Evolutionary conservation across 2,329 filamentous ascomycete genomes (phyloP).

Genomic region (Cordyceps pruinosa): DNA sequence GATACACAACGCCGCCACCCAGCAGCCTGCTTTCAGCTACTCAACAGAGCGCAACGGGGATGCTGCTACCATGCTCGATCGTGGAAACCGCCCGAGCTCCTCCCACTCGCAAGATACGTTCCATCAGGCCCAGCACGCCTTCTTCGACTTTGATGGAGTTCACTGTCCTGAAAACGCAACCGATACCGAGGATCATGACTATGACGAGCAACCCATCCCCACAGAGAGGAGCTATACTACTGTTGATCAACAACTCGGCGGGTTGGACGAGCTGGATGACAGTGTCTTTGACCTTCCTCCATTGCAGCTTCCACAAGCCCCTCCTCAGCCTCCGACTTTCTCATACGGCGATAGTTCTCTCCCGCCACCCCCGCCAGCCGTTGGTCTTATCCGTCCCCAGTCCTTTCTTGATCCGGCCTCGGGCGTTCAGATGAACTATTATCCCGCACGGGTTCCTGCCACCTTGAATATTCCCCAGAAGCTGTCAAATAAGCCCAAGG

Average conservation of each 20-base stretch:
- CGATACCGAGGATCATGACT: neutral
- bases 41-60: neutral
- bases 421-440: slow-evolving; percentile 81
- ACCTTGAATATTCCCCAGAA: slow-evolving; percentile 90
- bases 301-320: neutral
- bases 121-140: slow-evolving; percentile 60
- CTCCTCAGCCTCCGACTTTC: neutral
- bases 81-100: slow-evolving; percentile 32
- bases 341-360: neutral
- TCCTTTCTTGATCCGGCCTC: slow-evolving; percentile 58
- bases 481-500: slow-evolving; percentile 66
- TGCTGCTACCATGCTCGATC: neutral
- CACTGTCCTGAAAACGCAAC: slow-evolving; percentile 55
- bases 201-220: neutral
- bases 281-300: slow-evolving; percentile 4
- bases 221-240: neutral
- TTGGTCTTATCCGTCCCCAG: slow-evolving; percentile 36
- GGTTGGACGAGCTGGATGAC: neutral
- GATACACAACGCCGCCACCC: slow-evolving; percentile 8
- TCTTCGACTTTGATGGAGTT: slow-evolving; percentile 76
- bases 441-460: slow-evolving; percentile 87
- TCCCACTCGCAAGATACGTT: slow-evolving; percentile 51
- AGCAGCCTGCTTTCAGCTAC: neutral
- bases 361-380: slow-evolving; percentile 15
- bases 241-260: neutral